Base-by-base conservation (phyloP, 192 early-diverging fungal species). In the Coemansia sp. region DNA sequence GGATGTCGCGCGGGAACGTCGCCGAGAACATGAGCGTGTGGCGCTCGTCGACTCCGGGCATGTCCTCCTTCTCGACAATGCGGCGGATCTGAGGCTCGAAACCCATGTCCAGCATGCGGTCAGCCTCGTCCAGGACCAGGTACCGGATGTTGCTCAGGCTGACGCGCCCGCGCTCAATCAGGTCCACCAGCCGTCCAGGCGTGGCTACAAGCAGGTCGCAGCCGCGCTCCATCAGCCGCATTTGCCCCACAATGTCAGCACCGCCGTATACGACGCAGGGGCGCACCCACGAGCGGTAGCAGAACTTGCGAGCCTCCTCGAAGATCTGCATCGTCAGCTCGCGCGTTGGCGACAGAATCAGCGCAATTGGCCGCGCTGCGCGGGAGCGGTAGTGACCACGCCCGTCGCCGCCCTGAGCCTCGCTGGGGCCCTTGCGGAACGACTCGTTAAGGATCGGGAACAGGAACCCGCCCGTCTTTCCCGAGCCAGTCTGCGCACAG, bases 1-100 rank as follows among this genome's bases (percentile, higher is more conserved):
- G 96, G 64, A 99, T 97, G 53, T 90, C 83, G 32, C 86, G 89
- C 9, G 97, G 97, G 86, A 98, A 99, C 1, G 97, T 99, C n/a
- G 97, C 97, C 69, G 89, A 92, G 77, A 97, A 99, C 95, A 99
- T 97, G 59, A 97, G 88, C 8, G 96, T 99, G 63, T 94, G 93
- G 61, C 95, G 85, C 52, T 83, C 67, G 53, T 80, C 63, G 13
- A 95, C 88, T 47, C 80, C 82, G 12, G 87, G 84, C 79, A 96
- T 87, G 67, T 95, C 92, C 76, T 91, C 88, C 69, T 85, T 64
- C 64, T 86, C 89, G 22, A 98, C 91, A 63, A 99, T 93, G 49
- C 87, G 79, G 47, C 97, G 87, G 62, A 99, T 94, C 70, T 95
- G 90, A 12, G 88, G 85, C 84, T 97, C 97, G 74, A 99, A 99